Conservation (phyloP, 345 rosid genomes). For the Eucalyptus pumila region DNA sequence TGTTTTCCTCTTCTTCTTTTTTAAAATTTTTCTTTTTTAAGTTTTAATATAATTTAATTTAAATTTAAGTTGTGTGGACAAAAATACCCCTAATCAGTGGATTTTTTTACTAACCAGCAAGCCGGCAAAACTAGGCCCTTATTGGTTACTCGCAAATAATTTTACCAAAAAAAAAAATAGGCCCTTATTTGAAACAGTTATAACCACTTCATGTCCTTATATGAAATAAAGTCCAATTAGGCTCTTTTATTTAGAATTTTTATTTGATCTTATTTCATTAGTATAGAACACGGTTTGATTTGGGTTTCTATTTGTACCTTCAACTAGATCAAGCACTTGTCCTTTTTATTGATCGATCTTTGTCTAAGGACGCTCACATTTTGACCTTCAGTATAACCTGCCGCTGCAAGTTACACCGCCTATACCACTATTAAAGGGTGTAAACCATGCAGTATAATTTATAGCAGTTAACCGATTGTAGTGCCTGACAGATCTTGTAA, state of each 20-base stretch:
- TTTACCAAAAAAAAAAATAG: no score
- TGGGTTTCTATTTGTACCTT: background rate
- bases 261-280: background rate
- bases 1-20: no score
- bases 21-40: rapidly evolving
- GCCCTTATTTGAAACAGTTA: rapidly evolving
- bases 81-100: rapidly evolving
- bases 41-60: no score
- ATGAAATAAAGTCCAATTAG: no score
- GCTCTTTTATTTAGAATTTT: no score
- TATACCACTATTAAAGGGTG: constrained; percentile 24
- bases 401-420: constrained; percentile 68
- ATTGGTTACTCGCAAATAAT: no score
- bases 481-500: constrained; percentile 35
- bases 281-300: background rate
- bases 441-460: constrained; percentile 34
- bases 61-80: no score
- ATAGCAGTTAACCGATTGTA: constrained; percentile 31
- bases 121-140: rapidly evolving
- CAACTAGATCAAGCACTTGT: constrained; percentile 16
- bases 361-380: background rate
- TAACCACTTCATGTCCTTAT: rapidly evolving
- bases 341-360: constrained; percentile 52
- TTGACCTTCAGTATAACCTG: constrained; percentile 43
- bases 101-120: rapidly evolving